phyloP scores from a whole-genome alignment of 2,329 filamentous ascomycete genomes.

The Coniella lustricola region DNA sequence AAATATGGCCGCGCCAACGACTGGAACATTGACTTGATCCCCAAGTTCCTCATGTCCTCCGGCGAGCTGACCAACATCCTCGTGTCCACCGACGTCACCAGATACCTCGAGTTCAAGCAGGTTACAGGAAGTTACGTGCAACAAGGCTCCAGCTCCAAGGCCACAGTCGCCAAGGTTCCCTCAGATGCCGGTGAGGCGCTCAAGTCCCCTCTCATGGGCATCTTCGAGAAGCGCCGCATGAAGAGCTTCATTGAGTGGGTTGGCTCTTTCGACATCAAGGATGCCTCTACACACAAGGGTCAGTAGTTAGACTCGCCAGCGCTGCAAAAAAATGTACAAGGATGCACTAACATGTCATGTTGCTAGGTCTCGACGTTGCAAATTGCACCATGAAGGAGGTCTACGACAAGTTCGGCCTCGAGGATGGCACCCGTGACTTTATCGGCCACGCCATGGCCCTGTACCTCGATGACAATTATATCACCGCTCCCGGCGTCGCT shows the following conservation, averaged over 20 bases:
- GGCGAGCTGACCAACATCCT: constrained; percentile 98
- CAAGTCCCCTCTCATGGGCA: constrained; percentile 87
- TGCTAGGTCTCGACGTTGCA: constrained; percentile 70
- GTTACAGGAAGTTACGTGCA: constrained; percentile 96
- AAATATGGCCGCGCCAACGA: constrained; percentile 94
- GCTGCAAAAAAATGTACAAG: not conserved
- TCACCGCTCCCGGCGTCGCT: constrained; percentile 63
- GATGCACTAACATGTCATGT: not conserved
- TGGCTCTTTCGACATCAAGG: constrained; percentile 73
- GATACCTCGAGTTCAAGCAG: constrained; percentile 88
- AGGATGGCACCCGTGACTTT: constrained; percentile 84
- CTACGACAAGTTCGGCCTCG: constrained; percentile 95
- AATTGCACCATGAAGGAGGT: constrained; percentile 93
- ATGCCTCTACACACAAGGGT: constrained; percentile 88
- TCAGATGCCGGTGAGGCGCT: constrained; percentile 87
- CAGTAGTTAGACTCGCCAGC: constrained; percentile 22
- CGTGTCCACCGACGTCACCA: constrained; percentile 86
- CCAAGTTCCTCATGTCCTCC: constrained; percentile 97
- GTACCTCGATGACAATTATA: constrained; percentile 84
- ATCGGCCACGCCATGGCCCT: constrained; percentile 98
- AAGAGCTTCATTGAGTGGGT: constrained; percentile 97
- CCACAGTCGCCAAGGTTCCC: constrained; percentile 93
- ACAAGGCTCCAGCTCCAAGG: constrained; percentile 73
- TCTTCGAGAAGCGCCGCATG: constrained; percentile 96
- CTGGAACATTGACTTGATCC: constrained; percentile 99